Evolutionary conservation across 2,329 filamentous ascomycete species (phyloP).

Genomic region (Colletotrichum spinosum): DNA sequence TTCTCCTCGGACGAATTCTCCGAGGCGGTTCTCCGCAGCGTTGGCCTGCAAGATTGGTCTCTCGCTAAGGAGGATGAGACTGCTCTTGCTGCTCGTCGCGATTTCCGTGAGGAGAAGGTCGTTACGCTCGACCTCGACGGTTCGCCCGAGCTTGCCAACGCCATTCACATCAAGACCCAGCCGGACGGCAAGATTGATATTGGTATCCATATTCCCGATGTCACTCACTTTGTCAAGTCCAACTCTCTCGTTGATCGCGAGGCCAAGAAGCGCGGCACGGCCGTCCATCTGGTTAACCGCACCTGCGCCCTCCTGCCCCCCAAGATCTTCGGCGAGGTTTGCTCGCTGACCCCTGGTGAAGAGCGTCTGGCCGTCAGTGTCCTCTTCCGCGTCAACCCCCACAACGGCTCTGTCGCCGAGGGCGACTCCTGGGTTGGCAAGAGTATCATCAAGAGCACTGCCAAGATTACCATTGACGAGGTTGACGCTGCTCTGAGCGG

Average conservation of each 20-base stretch:
- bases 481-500: conserved; percentile 85
- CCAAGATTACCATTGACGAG: conserved; percentile 85
- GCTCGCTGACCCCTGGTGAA: conserved; percentile 86
- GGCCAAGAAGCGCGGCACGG: conserved; percentile 96
- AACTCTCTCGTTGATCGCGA: conserved; percentile 97
- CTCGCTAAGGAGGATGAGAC: conserved; percentile 85
- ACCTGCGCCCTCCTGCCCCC: conserved; percentile 88
- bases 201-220: conserved; percentile 93
- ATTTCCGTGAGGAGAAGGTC: conserved; percentile 88
- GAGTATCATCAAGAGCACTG: conserved; percentile 90
- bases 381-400: conserved; percentile 88
- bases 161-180: conserved; percentile 89
- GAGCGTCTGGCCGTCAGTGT: conserved; percentile 93
- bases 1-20: conserved; percentile 98
- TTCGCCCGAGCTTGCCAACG: conserved; percentile 89
- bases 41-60: conserved; percentile 93
- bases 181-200: conserved; percentile 90
- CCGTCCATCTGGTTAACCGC: conserved; percentile 93
- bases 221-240: conserved; percentile 95
- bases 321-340: conserved; percentile 86
- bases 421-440: conserved; percentile 95
- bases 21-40: conserved; percentile 92
- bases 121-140: conserved; percentile 95
- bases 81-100: conserved; percentile 79
- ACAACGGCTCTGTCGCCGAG: conserved; percentile 82